Conservation (phyloP, 441 rosid genomes). For the Adansonia gregorii region DNA sequence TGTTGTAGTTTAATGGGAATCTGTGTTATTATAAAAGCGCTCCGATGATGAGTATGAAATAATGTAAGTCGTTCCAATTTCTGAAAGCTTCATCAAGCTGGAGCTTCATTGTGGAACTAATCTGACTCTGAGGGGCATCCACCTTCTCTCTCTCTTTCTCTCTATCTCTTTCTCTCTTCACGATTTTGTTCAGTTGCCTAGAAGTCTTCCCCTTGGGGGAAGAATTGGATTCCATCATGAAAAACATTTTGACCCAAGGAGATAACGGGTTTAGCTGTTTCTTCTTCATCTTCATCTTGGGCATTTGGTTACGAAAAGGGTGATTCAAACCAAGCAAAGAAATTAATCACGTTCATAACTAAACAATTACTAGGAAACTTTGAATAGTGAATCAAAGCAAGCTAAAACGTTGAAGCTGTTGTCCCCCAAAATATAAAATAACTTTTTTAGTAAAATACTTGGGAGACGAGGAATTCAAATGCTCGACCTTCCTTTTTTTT, state of each 20-base stretch:
- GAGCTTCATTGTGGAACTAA: constrained; percentile 29
- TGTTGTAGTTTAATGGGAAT: background rate
- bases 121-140: constrained; percentile 38
- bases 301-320: background rate
- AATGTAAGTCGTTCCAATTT: constrained; percentile 46
- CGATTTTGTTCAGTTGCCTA: background rate
- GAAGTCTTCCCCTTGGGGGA: background rate
- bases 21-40: background rate
- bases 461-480: background rate
- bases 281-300: no score
- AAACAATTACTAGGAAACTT: no score
- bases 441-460: background rate
- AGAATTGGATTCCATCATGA: background rate
- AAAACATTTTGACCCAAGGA: background rate
- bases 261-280: background rate
- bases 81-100: constrained; percentile 28
- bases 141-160: background rate
- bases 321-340: background rate
- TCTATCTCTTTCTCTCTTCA: background rate
- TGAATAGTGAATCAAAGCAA: background rate
- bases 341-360: no score
- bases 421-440: background rate
- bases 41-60: constrained; percentile 37
- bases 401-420: background rate
- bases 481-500: background rate